Base-by-base conservation (phyloP, 192 early-diverging fungal species). In the Gigaspora rosea region DNA sequence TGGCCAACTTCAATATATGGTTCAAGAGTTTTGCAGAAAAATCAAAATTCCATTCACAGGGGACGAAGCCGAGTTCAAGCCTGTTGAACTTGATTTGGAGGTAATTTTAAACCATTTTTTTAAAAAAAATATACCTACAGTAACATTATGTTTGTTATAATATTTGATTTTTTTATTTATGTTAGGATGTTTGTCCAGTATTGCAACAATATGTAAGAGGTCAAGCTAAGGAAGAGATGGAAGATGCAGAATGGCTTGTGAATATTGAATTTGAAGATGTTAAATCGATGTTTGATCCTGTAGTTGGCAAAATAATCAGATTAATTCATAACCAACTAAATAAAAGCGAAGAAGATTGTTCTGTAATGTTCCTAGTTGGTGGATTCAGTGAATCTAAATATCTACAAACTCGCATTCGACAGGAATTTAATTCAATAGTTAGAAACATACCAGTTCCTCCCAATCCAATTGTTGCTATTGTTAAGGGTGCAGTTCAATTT, bases 311-410 rank as follows among this genome's bases (percentile, higher is more conserved):
- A 78, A 85, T 88, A 5, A 64, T 87, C 8, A 79, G 72, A 64
- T 71, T 88, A 71, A 85, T 86, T 64, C 84, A 88, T 36, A 80
- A 84, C 66, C 87, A 88, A 66, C 74, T 88, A 9, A 73, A 75
- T 77, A 82, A 84, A 78, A 59, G 80, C 3, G 36, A 63, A 15
- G 76, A 80, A 15, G 74, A 76, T 18, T 77, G 84, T 36, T 82
- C 85, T 22, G 83, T 84, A 56, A 81, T 88, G 50, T 84, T 88
- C 62, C 73, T 88, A 47, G 87, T 88, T 27, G 86, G 87, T 79
- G 86, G 87, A 10, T 88, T 88, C 66, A 85, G 86, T 10, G 84
- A 83, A 1, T 88, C 86, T 47, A 86, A 84, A 65, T 88, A 88
- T 51, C 75, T 88, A 10, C 85, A 84, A 73, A 81, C 84, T 76